Percentiles rank a stretch among this genome's conserved stretches.
These are phyloP conservation scores for Glonium stellatum DNA, from an alignment of 495 filamentous ascomycete species.

Conservation along the genomic window DNA sequence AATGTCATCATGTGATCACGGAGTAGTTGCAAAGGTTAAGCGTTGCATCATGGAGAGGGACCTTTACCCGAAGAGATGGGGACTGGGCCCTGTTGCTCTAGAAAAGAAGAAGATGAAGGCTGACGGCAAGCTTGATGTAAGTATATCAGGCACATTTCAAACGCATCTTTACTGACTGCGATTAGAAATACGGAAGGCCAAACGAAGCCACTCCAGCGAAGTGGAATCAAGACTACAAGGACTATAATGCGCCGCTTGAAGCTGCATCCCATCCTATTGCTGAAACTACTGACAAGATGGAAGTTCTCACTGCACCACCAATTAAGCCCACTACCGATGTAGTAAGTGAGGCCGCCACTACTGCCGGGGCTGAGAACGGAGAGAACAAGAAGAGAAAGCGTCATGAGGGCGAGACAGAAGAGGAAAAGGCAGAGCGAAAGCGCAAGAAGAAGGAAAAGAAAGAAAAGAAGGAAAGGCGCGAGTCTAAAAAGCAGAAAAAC, in stretches of 20 bases:
- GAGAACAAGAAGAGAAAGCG: slow-evolving; percentile 34
- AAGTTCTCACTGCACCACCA: slow-evolving; percentile 37
- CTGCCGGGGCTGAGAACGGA: slow-evolving; percentile 9
- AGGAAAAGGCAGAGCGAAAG: slow-evolving; percentile 36
- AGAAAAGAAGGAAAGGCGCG: slow-evolving; percentile 30
- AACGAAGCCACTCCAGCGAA: slow-evolving; percentile 88
- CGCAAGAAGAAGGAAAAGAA: slow-evolving; percentile 35
- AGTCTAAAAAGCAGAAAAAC: slow-evolving; percentile 27
- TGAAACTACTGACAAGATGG: slow-evolving; percentile 39
- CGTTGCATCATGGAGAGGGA: slow-evolving; percentile 98
- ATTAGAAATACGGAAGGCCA: slow-evolving; percentile 74
- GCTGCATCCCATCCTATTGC: slow-evolving; percentile 33
- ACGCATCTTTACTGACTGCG: slow-evolving; percentile 2
- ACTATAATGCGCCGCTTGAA: slow-evolving; percentile 54
- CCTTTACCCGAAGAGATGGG: slow-evolving; percentile 91
- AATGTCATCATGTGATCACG: slow-evolving; percentile 87
- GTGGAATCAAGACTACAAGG: slow-evolving; percentile 85
- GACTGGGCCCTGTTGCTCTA: slow-evolving; percentile 76
- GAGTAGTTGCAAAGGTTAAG: slow-evolving; percentile 95
- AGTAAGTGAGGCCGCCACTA: slow-evolving; percentile 5
- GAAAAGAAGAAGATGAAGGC: slow-evolving; percentile 99
- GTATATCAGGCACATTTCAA: slow-evolving; percentile 34
- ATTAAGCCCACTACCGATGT: slow-evolving; percentile 22
- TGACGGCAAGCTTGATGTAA: slow-evolving; percentile 86
- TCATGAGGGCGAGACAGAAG: slow-evolving; percentile 32